Percentiles rank a stretch among this genome's conserved stretches.
Evolutionary conservation across 2,329 filamentous ascomycete genomes (phyloP).

Genomic region (Epichloe sylvatica): DNA sequence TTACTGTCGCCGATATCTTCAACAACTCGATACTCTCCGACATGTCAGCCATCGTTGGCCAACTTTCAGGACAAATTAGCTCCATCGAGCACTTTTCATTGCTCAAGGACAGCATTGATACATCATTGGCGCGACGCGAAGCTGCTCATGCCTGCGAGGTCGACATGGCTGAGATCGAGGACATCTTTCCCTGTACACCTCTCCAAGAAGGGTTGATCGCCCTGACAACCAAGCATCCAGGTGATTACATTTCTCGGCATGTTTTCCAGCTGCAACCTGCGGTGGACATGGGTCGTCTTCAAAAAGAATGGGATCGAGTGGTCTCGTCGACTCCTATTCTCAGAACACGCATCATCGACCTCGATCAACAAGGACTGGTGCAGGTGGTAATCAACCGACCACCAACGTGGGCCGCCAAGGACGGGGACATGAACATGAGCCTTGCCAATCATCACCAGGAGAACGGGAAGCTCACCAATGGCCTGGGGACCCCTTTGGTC

Average conservation of each 20-base stretch:
- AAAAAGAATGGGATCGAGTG: constrained; percentile 8
- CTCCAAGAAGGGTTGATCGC: constrained; percentile 31
- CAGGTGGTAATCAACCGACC: constrained; percentile 7
- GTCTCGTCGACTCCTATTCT: constrained; percentile 7
- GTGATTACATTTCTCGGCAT: constrained; percentile 9
- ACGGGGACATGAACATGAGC: neutral
- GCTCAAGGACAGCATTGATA: neutral
- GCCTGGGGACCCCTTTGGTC: constrained; percentile 7
- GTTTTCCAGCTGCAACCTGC: constrained; percentile 6
- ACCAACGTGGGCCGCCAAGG: constrained; percentile 1
- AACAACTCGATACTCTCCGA: constrained; percentile 5
- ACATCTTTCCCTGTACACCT: constrained; percentile 21
- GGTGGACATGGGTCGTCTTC: constrained; percentile 6
- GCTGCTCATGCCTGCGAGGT: constrained; percentile 3
- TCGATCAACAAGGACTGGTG: constrained; percentile 7
- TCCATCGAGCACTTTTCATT: neutral
- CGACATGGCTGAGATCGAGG: constrained; percentile 18
- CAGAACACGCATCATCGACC: constrained; percentile 8
- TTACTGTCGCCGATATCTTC: constrained; percentile 31
- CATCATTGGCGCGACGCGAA: neutral
- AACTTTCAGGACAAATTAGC: neutral
- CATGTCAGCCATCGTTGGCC: neutral
- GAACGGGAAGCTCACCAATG: constrained; percentile 3
- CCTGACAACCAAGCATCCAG: constrained; percentile 6
- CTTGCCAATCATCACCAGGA: neutral